These are phyloP conservation scores for Silene latifolia DNA, from an alignment of 148 eudicot species.

Conservation along the genomic window DNA sequence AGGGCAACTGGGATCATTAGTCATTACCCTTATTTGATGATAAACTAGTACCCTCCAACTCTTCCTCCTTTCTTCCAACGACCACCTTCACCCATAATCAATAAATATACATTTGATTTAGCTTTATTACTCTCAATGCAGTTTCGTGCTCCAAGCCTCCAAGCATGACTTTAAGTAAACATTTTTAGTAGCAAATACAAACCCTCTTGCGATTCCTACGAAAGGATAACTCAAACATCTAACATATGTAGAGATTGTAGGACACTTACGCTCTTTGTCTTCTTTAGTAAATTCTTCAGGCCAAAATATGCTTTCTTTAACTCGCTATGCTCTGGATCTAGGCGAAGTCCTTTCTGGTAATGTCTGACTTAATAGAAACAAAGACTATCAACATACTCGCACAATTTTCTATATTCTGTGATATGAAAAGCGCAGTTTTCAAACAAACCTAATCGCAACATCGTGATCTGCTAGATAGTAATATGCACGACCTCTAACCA, in stretches of 20 bases:
- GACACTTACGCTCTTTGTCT: slow-evolving; percentile 70
- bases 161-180: not conserved
- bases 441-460: slow-evolving; percentile 69
- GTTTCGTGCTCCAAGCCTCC: not conserved
- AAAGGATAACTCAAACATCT: not conserved
- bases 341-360: slow-evolving; percentile 91
- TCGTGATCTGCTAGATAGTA: slow-evolving; percentile 96
- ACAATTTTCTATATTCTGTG: not conserved
- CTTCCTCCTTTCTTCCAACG: not conserved
- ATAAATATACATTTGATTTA: not conserved
- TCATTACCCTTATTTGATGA: not conserved
- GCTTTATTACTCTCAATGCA: not conserved
- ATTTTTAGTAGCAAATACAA: not conserved
- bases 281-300: slow-evolving; percentile 78
- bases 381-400: slow-evolving; percentile 1
- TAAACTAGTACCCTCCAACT: not conserved
- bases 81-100: not conserved
- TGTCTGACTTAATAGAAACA: slow-evolving; percentile 49
- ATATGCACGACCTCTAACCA: slow-evolving; percentile 85
- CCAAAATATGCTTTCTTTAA: slow-evolving; percentile 94
- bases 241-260: not conserved
- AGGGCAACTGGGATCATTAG: not conserved
- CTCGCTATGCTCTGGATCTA: slow-evolving; percentile 89
- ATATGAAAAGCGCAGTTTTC: not conserved
- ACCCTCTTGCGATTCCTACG: not conserved